phyloP scores from a whole-genome alignment of 345 rosid species.

The Anastatica hierochuntica region DNA sequence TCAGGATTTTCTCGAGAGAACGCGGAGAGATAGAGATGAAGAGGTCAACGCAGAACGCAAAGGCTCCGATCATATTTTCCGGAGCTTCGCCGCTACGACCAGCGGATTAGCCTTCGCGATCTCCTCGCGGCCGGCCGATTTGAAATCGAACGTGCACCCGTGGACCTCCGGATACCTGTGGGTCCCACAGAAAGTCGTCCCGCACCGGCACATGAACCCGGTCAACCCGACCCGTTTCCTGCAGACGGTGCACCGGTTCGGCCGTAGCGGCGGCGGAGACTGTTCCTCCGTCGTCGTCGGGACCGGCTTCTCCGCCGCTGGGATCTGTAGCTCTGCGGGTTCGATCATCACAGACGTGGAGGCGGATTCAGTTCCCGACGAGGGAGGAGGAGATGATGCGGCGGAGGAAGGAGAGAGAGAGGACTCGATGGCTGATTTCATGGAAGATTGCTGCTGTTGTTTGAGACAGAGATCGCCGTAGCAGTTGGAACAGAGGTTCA shows the following conservation, averaged over 20 bases:
- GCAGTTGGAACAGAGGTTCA: conserved; percentile 52
- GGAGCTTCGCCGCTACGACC: conserved; percentile 38
- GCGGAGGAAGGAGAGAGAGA: conserved; percentile 22
- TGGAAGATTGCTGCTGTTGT: conserved; percentile 35
- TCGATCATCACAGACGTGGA: conserved; percentile 1
- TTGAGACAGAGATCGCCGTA: conserved; percentile 35
- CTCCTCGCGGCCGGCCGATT: conserved; percentile 41
- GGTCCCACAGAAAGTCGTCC: conserved; percentile 37
- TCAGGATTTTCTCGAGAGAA: neutral
- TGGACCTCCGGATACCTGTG: conserved; percentile 51
- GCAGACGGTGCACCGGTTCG: conserved; percentile 38
- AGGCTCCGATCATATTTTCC: conserved; percentile 30
- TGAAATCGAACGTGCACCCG: conserved; percentile 39
- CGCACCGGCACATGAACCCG: conserved; percentile 42
- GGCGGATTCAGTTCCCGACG: conserved; percentile 13
- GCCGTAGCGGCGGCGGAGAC: conserved; percentile 13
- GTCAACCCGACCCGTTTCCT: conserved; percentile 43
- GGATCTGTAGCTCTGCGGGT: neutral
- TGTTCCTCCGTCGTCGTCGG: neutral
- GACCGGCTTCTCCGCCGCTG: neutral
- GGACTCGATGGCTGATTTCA: conserved; percentile 31
- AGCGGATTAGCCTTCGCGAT: conserved; percentile 44
- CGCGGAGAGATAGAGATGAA: neutral
- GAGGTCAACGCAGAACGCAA: conserved; percentile 9
- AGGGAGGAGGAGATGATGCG: conserved; percentile 12